Evolutionary conservation across 2,329 filamentous ascomycete species (phyloP), one percentile per base, ranked within the genome.

Genomic region (Emericellopsis atlantica): DNA sequence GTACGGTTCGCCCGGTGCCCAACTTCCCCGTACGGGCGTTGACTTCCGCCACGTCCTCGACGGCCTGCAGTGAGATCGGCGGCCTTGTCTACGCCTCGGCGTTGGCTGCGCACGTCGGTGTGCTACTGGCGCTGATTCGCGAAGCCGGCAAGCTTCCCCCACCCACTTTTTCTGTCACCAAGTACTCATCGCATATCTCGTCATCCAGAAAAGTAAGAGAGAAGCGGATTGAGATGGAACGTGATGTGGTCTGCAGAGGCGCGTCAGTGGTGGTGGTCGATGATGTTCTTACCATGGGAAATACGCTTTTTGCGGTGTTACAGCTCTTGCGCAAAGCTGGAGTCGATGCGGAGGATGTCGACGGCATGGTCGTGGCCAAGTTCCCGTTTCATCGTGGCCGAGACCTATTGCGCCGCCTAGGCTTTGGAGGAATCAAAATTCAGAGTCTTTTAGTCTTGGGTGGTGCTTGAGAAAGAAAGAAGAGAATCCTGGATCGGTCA

Each of bases 131-230:
- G 6, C 51, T 74, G 35, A 66, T 80, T 43, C 72, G 76, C 32
- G 58, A 72, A 50, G 66, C 64, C 9, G 70, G 70, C 22, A 81
- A 79, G 54, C 67, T 81, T 0, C 76, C 76, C 0, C 69, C 70
- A 7, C 76, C 75, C 0, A 71, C 58, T 0, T 9, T 76, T 29
- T 74, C 68, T 6, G 62, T 67, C 21, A 9, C 7, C 33, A 79
- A 70, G 51, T 24, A 50, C 2, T 24, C 53, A 1, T 81, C 74
- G 3, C 59, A 78, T 51, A 70, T 81, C 33, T 67, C 67, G 42
- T 54, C 40, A 38, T 46, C 52, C 2, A 43, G 47, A 2, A 37
- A 49, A 12, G 37, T 42, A 5, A 45, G 44, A n/a, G 54, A 57
- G 42, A 59, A 61, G 32, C 51, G 44, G 26, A 64, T 79, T 6